These are phyloP conservation scores for Clonostachys chloroleuca DNA, from an alignment of 2,329 filamentous ascomycete genomes.

Conservation along the genomic window DNA sequence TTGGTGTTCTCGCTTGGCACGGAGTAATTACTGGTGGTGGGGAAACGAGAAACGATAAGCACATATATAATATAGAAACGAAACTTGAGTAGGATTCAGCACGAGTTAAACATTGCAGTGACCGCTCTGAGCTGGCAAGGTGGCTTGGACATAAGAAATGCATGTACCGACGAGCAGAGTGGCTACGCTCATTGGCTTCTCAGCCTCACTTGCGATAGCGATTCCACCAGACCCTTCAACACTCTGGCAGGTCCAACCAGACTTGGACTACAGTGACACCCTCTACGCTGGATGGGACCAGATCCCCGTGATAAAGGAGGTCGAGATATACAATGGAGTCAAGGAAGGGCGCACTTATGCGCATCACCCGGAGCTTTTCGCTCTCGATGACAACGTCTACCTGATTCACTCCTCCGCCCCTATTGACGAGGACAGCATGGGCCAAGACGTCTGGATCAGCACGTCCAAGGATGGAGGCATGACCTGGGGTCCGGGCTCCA, in stretches of 20 bases:
- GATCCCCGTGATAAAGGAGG: slow-evolving; percentile 9
- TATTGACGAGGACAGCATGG: slow-evolving; percentile 17
- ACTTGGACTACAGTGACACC: slow-evolving; percentile 12
- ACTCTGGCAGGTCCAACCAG: not conserved
- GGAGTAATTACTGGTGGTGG: too few species aligned
- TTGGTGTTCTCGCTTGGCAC: too few species aligned
- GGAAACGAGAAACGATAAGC: too few species aligned
- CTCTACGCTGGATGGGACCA: slow-evolving; percentile 16
- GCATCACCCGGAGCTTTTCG: slow-evolving; percentile 14
- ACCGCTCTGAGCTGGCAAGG: too few species aligned
- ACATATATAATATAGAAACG: too few species aligned
- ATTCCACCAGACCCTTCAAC: not conserved
- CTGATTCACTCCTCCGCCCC: slow-evolving; percentile 12
- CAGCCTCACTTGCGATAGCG: not conserved
- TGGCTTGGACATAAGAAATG: too few species aligned
- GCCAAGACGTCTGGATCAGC: slow-evolving; percentile 14
- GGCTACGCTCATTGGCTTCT: slow-evolving; percentile 7
- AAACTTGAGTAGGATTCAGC: too few species aligned
- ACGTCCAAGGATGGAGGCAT: slow-evolving; percentile 10
- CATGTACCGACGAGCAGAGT: too few species aligned
- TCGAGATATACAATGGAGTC: slow-evolving; percentile 13
- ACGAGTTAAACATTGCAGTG: too few species aligned
- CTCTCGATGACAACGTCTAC: slow-evolving; percentile 8
- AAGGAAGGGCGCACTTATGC: slow-evolving; percentile 12
- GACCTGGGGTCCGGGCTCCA: slow-evolving; percentile 8